These are phyloP conservation scores for Scortechinia acanthostroma DNA, from an alignment of 2,329 filamentous ascomycete genomes.

Conservation along the genomic window DNA sequence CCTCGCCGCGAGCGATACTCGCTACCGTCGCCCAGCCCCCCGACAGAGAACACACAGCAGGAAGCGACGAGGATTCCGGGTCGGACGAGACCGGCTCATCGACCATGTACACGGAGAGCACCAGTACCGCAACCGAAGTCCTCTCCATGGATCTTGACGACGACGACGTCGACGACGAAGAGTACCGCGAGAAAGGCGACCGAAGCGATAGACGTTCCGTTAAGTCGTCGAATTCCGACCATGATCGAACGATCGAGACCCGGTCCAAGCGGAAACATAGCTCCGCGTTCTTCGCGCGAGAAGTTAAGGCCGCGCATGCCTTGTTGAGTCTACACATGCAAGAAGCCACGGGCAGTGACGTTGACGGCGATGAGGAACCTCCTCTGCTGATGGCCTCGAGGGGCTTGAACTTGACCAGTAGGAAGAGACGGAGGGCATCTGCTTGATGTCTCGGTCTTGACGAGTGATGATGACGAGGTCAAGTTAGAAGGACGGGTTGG, in stretches of 20 bases:
- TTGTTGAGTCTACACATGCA: slow-evolving; percentile 22
- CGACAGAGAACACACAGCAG: background rate
- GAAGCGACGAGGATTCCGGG: background rate
- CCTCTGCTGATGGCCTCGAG: background rate
- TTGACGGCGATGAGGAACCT: slow-evolving; percentile 8
- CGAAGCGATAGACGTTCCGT: background rate
- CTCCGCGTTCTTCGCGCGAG: slow-evolving; percentile 13
- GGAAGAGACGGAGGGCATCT: background rate
- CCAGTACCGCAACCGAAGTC: background rate
- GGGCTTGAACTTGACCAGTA: background rate
- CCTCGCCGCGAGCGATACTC: background rate
- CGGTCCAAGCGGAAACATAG: slow-evolving; percentile 4
- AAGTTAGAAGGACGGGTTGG: background rate
- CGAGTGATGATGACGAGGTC: background rate
- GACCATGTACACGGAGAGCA: background rate
- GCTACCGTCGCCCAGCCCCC: background rate
- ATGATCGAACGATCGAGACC: background rate
- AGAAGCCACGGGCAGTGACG: slow-evolving; percentile 10
- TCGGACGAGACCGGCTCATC: too few species aligned
- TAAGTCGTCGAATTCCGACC: too few species aligned
- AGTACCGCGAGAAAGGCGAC: background rate
- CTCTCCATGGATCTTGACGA: background rate
- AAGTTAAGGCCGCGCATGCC: slow-evolving; percentile 24
- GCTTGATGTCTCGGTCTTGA: background rate
- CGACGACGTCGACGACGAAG: background rate